phyloP scores from a whole-genome alignment of 2,329 filamentous ascomycete genomes.

The Tolypocladium guangdongense region DNA sequence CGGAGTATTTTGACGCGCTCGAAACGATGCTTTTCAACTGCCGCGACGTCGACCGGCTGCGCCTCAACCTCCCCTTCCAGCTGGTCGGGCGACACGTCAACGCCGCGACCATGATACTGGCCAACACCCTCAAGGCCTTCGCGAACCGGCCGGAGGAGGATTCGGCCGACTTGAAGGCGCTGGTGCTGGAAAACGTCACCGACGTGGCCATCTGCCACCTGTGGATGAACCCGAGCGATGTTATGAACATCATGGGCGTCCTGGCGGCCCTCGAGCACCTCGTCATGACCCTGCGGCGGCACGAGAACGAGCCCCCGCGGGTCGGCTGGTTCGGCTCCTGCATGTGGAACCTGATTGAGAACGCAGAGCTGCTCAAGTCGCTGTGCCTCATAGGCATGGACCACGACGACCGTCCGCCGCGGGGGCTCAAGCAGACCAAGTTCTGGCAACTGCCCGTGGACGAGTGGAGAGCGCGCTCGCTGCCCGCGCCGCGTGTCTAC shows the following conservation, averaged over 20 bases:
- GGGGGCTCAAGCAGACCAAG: slow-evolving; percentile 26
- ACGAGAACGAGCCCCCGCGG: slow-evolving; percentile 24
- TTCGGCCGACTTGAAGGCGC: slow-evolving; percentile 27
- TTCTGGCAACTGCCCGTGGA: slow-evolving; percentile 22
- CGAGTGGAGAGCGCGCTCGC: slow-evolving; percentile 27
- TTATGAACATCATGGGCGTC: slow-evolving; percentile 34
- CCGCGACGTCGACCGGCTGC: slow-evolving; percentile 33
- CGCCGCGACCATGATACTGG: slow-evolving; percentile 39
- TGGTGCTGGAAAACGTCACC: slow-evolving; percentile 40
- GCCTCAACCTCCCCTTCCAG: slow-evolving; percentile 40
- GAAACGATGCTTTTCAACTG: slow-evolving; percentile 32
- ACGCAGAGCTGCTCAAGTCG: slow-evolving; percentile 31
- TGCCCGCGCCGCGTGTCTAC: slow-evolving; percentile 25
- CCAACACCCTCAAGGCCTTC: slow-evolving; percentile 39
- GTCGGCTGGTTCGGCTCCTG: slow-evolving; percentile 30
- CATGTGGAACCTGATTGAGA: slow-evolving; percentile 38
- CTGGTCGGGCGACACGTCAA: slow-evolving; percentile 33
- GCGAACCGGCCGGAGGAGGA: slow-evolving; percentile 33
- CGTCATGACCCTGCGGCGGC: slow-evolving; percentile 33
- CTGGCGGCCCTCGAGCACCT: slow-evolving; percentile 32
- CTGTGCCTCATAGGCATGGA: slow-evolving; percentile 37
- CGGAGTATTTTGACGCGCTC: slow-evolving; percentile 31
- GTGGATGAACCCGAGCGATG: slow-evolving; percentile 39
- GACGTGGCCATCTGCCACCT: slow-evolving; percentile 36
- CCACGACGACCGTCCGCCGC: slow-evolving; percentile 24